Evolutionary conservation across 2,329 filamentous ascomycete genomes (phyloP), one percentile per base, ranked within the genome.

Genomic region (Torrubiellomyces zombiae): DNA sequence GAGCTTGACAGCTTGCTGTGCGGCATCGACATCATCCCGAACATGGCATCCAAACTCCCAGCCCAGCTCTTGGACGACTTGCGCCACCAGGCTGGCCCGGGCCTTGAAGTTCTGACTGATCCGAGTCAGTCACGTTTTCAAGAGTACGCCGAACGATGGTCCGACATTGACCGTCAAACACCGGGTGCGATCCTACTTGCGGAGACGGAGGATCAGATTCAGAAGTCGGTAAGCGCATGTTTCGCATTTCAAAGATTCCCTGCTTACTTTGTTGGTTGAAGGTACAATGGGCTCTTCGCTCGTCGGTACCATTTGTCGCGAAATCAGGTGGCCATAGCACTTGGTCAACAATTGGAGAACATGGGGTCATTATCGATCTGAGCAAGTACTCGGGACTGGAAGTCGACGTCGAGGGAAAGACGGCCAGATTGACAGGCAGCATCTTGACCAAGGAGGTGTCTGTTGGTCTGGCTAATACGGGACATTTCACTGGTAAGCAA

Each of bases 141-240:
- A 11, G 20, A 21, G n/a, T 13, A 11, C 7, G 20, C 8, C 20
- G 14, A 21, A 13, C 20, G 20, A 8, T 21, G 20, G 20, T 21
- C 20, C n/a, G 20, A 21, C 20, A 21, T 21, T 21, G n/a, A 21
- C 14, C 11, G 20, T 12, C 20, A 21, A 7, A 21, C 14, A 10
- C 3, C 20, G 7, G 20, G n/a, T 10, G 20, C 20, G n/a, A 21
- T 21, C n/a, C n/a, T 21, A 7, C 11, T 8, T 21, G n/a, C 20
- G 8, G 20, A 8, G 7, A 11, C 11, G 8, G 20, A 21, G 20
- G 20, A 21, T 10, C 20, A 21, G 20, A 21, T 21, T 11, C 7
- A 21, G 20, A 3, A 3, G 8, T 16, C n/a, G 11, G 24, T 16
- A 11, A 26, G 11, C n/a, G n/a, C n/a, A n/a, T n/a, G n/a, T n/a